These are phyloP conservation scores for Puccinia hordei DNA, from an alignment of 1,284 basidiomycete species.

Conservation along the genomic window DNA sequence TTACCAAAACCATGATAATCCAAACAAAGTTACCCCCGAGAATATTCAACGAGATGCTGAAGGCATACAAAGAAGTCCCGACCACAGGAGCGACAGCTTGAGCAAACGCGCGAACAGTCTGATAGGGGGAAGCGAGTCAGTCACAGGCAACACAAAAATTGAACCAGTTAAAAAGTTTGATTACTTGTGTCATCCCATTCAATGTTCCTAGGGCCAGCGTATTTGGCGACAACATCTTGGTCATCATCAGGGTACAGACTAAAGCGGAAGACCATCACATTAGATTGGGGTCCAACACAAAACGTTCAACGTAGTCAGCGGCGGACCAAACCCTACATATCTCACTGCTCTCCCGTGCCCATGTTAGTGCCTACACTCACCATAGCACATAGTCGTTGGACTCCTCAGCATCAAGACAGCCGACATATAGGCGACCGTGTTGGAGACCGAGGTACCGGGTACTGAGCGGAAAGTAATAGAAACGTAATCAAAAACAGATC, in stretches of 20 bases:
- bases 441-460: conserved; percentile 6
- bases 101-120: conserved; percentile 32
- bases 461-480: conserved; percentile 11
- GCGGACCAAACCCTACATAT: not conserved
- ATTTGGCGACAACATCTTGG: conserved; percentile 38
- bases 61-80: conserved; percentile 36
- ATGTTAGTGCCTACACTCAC: conserved; percentile 2
- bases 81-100: conserved; percentile 32
- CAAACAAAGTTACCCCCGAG: conserved; percentile 30
- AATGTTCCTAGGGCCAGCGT: conserved; percentile 22
- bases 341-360: not conserved
- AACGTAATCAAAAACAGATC: not conserved
- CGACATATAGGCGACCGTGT: conserved; percentile 30
- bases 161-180: not conserved
- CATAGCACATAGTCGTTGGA: conserved; percentile 44
- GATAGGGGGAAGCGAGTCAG: not conserved
- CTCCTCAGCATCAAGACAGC: conserved; percentile 19
- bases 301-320: not conserved
- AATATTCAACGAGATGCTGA: conserved; percentile 22
- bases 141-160: not conserved
- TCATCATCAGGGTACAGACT: conserved; percentile 41
- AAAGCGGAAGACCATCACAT: not conserved
- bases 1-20: conserved; percentile 31
- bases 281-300: not conserved
- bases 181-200: conserved; percentile 43